Evolutionary conservation across 306 rosid species (phyloP).

Genomic region (Begonia peltatifolia): DNA sequence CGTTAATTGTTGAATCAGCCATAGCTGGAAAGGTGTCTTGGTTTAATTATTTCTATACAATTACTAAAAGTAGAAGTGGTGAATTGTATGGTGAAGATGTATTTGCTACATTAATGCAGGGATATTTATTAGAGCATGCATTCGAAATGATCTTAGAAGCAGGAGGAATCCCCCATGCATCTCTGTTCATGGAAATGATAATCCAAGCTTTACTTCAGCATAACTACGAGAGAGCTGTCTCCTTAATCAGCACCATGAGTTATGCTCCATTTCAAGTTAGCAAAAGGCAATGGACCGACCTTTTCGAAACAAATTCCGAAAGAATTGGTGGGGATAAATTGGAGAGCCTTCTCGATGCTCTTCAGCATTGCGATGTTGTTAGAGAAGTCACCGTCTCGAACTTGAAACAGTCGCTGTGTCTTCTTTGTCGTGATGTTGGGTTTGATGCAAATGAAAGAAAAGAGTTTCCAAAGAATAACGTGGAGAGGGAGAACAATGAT

Average conservation of each 20-base stretch:
- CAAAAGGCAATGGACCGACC: constrained; percentile 58
- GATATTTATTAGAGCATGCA: constrained; percentile 75
- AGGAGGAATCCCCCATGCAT: constrained; percentile 53
- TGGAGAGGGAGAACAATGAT: neutral
- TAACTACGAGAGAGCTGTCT: constrained; percentile 44
- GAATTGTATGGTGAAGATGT: too few relatives aligned
- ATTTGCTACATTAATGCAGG: constrained; percentile 37
- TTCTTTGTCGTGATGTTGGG: constrained; percentile 14
- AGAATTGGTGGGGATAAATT: constrained; percentile 32
- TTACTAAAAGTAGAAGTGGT: too few relatives aligned
- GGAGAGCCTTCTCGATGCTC: constrained; percentile 31
- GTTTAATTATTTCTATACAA: neutral
- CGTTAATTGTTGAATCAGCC: constrained; percentile 59
- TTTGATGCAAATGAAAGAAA: neutral
- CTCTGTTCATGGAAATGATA: constrained; percentile 52
- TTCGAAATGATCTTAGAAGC: constrained; percentile 63
- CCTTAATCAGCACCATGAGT: constrained; percentile 51
- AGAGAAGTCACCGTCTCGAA: constrained; percentile 61
- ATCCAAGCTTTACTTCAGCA: constrained; percentile 40
- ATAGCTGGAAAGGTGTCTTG: constrained; percentile 69
- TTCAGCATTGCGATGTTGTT: constrained; percentile 28
- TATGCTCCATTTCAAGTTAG: constrained; percentile 68
- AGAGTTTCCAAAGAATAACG: neutral
- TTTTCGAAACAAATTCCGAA: constrained; percentile 37
- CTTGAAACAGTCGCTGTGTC: constrained; percentile 43